Percentiles rank a stretch among this genome's conserved stretches.
Conservation (phyloP, 768 basidiomycete genomes). For the Cyathus striatus region DNA sequence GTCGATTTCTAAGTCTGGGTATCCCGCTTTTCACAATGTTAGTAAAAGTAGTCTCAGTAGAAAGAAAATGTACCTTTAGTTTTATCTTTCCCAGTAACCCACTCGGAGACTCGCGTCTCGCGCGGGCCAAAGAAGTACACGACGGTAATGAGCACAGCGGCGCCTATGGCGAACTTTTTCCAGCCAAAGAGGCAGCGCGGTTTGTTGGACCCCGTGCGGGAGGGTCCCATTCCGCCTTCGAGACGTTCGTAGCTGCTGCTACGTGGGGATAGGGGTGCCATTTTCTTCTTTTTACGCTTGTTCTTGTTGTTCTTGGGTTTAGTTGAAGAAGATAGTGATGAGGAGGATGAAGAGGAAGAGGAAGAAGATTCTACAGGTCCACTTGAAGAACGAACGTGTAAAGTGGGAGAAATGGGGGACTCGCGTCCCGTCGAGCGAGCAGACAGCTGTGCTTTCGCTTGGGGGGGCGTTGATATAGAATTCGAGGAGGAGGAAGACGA, state of each 20-base stretch:
- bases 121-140: conserved; percentile 66
- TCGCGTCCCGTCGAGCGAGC: too few relatives aligned
- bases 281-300: neutral
- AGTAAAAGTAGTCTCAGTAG: too few relatives aligned
- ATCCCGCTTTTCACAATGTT: too few relatives aligned
- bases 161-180: conserved; percentile 66
- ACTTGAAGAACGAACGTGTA: too few relatives aligned
- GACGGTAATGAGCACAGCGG: conserved; percentile 47
- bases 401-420: too few relatives aligned
- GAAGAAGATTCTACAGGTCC: too few relatives aligned
- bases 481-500: too few relatives aligned
- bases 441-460: too few relatives aligned
- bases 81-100: neutral
- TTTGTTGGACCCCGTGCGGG: conserved; percentile 14
- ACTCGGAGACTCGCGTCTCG: conserved; percentile 15
- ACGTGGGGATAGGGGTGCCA: conserved; percentile 24
- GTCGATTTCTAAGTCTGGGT: neutral
- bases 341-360: neutral
- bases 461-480: too few relatives aligned
- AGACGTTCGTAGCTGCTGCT: conserved; percentile 53
- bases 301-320: neutral
- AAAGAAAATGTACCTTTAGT: conserved; percentile 3
- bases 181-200: conserved; percentile 35
- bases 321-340: neutral
- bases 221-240: conserved; percentile 55